phyloP scores from a whole-genome alignment of 164 flowering plant genomes.

The Macadamia integrifolia region DNA sequence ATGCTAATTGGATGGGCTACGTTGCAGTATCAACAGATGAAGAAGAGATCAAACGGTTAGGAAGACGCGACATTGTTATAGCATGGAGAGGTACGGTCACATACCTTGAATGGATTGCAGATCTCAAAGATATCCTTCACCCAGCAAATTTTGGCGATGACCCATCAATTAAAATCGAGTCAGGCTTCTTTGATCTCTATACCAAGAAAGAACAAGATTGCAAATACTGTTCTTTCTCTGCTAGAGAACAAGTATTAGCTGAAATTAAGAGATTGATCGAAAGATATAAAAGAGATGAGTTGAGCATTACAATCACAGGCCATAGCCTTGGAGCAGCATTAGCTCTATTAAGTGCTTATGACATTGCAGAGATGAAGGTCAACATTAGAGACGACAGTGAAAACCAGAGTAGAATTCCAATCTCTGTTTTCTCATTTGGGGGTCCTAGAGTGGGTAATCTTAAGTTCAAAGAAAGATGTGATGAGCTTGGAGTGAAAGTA shows the following conservation, averaged over 20 bases:
- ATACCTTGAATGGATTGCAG: slow-evolving; percentile 46
- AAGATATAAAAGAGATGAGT: slow-evolving; percentile 36
- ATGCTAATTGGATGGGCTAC: slow-evolving; percentile 90
- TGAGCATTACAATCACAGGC: slow-evolving; percentile 66
- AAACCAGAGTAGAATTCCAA: slow-evolving; percentile 24
- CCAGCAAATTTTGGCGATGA: slow-evolving; percentile 46
- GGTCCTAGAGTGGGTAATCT: slow-evolving; percentile 87
- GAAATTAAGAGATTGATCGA: slow-evolving; percentile 51
- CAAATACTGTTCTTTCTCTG: slow-evolving; percentile 47
- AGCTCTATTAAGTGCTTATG: slow-evolving; percentile 62
- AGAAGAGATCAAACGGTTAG: slow-evolving; percentile 43
- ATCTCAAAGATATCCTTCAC: slow-evolving; percentile 55
- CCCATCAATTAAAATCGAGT: slow-evolving; percentile 50
- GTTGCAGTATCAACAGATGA: slow-evolving; percentile 58
- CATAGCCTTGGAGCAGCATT: slow-evolving; percentile 22
- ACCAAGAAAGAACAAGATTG: slow-evolving; percentile 51
- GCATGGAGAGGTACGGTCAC: slow-evolving; percentile 56
- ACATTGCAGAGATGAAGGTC: slow-evolving; percentile 56
- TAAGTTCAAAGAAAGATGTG: slow-evolving; percentile 62
- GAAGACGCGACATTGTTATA: slow-evolving; percentile 67
- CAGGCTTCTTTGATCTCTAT: slow-evolving; percentile 75
- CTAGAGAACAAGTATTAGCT: slow-evolving; percentile 58
- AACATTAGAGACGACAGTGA: slow-evolving; percentile 18
- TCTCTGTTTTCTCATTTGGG: slow-evolving; percentile 57
- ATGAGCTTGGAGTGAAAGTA: slow-evolving; percentile 59